phyloP scores from a whole-genome alignment of 2,329 filamentous ascomycete genomes.

The Trichoderma atroviride region DNA sequence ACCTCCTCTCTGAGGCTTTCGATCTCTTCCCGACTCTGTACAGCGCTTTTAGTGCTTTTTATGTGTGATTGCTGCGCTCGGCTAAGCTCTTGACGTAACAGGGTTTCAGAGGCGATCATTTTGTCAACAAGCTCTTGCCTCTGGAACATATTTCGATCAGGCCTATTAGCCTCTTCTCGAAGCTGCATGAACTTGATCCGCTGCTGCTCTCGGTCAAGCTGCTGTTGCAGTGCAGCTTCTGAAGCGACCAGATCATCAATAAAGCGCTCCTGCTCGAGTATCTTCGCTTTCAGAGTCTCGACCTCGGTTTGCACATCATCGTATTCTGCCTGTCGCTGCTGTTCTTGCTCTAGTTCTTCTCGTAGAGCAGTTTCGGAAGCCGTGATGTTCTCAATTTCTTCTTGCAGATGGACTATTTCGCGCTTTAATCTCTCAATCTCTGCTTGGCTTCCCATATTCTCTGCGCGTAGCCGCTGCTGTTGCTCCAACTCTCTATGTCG shows the following conservation, averaged over 20 bases:
- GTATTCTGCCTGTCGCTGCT: conserved; percentile 39
- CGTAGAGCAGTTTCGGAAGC: conserved; percentile 60
- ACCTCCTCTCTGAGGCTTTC: conserved; percentile 70
- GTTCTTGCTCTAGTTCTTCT: conserved; percentile 53
- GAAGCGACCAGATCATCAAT: background rate
- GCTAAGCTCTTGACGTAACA: conserved; percentile 29
- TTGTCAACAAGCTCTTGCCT: too few relatives aligned
- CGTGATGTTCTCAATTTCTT: conserved; percentile 60
- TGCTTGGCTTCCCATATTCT: conserved; percentile 61
- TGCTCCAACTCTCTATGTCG: conserved; percentile 39
- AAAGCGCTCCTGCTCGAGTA: background rate
- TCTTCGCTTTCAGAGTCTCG: background rate
- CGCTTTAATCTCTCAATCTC: conserved; percentile 70
- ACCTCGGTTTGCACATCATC: conserved; percentile 29
- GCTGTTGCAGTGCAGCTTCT: background rate
- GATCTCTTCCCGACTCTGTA: conserved; percentile 62
- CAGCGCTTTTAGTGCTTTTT: conserved; percentile 43
- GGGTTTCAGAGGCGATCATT: too few relatives aligned
- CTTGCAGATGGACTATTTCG: conserved; percentile 70
- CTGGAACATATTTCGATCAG: background rate
- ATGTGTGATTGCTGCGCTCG: conserved; percentile 34
- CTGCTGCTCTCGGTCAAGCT: background rate
- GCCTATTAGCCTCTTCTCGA: too few relatives aligned
- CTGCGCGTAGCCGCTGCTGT: conserved; percentile 33
- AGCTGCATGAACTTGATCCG: background rate